Conservation (phyloP, 352 stramenopile species). For the Globisporangium perplexum region DNA sequence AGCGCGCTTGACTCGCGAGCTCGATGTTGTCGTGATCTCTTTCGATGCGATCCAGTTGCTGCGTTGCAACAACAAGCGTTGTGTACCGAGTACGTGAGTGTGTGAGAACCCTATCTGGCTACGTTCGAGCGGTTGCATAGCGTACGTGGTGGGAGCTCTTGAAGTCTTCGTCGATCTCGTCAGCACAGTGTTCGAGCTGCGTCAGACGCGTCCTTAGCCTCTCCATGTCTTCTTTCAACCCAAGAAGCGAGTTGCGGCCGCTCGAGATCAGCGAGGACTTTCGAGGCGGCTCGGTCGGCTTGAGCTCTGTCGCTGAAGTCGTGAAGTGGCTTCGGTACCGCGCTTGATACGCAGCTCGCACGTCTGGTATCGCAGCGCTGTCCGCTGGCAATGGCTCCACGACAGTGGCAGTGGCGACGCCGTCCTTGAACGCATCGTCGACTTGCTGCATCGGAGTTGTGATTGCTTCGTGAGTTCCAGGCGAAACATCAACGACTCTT, state of each 20-base stretch:
- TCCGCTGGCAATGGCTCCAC: background rate
- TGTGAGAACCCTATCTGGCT: background rate
- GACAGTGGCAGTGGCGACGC: background rate
- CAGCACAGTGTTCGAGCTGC: slow-evolving; percentile 40
- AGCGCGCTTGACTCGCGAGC: background rate
- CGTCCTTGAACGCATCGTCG: background rate
- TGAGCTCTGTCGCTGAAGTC: background rate
- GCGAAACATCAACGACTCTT: background rate
- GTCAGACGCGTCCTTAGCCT: slow-evolving; percentile 38
- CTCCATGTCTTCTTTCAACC: slow-evolving; percentile 41
- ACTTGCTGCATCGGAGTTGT: background rate
- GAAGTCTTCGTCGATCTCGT: slow-evolving; percentile 57
- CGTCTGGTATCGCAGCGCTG: background rate
- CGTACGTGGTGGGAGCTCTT: slow-evolving; percentile 33
- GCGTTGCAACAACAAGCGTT: too few species aligned
- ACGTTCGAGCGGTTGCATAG: background rate
- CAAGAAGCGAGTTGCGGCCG: slow-evolving; percentile 20
- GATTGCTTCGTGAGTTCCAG: too few species aligned
- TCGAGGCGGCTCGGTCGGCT: background rate
- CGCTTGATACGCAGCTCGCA: background rate
- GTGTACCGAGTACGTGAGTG: background rate
- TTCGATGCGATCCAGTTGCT: slow-evolving; percentile 18
- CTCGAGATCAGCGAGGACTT: slow-evolving; percentile 4
- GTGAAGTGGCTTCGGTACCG: slow-evolving; percentile 7
- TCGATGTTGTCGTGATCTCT: slow-evolving; percentile 5